Base-by-base conservation (phyloP, 202 grass and related monocot genomes). In the Setaria italica region DNA sequence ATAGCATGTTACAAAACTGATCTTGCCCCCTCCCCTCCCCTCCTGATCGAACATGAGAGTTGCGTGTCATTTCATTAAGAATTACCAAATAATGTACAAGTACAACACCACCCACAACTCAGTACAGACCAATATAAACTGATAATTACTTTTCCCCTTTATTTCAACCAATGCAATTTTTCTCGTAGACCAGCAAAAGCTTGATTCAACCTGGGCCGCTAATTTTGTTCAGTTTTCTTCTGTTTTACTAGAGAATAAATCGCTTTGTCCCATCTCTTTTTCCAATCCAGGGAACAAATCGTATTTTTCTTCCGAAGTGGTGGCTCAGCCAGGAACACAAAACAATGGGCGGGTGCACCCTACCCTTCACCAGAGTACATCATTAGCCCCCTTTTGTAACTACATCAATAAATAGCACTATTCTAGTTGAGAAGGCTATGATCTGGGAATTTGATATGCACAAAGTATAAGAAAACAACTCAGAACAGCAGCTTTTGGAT, bases 391-490 rank as follows among this genome's bases (percentile, higher is more conserved):
- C 11, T 57, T 81, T 46, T 70, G 67, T 50, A 73, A 62, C 42
- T 57, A 70, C 17, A 87, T 25, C 2, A 62, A 30, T 32, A 74
- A 80, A 74, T 84, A 54, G 9, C 77, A 51, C 57, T 80, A 55
- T 76, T 87, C 21, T 63, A 74, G 11, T 80, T 1, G 21, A 62
- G 42, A 90, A 78, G 1, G 43, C 8, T 46, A 46, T 74, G 58
- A 25, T 67, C 47, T 17, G 3, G 21, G 50, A 87, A 62, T 7
- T 76, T 80, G 8, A 84, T 70, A 51, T 84, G 63, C 20, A 55
- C 39, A 64, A 17, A 79, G 21, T 4, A 68, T 67, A 59, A 6
- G 17, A 74, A 57, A 80, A 75, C 33, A 57, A 29, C 5, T 83
- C 60, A 70, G 34, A 64, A 46, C 25, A 75, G 75, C 69, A 75